phyloP scores from a whole-genome alignment of 352 stramenopile genomes.

The Pseudoperonospora humuli region DNA sequence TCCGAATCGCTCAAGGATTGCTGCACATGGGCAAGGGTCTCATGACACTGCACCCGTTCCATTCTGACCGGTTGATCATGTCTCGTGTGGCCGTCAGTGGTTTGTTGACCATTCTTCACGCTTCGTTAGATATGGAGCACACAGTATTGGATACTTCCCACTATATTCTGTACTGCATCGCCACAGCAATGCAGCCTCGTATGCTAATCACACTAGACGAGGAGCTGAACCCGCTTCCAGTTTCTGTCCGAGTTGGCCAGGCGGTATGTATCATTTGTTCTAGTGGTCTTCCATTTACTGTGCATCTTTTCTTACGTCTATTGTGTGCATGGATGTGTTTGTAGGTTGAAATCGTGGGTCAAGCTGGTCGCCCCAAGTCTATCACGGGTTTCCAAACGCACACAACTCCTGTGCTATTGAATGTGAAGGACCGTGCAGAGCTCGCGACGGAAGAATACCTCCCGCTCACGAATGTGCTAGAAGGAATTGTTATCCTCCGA shows the following conservation, averaged over 20 bases:
- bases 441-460: conserved; percentile 97
- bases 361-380: conserved; percentile 97
- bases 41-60: conserved; percentile 96
- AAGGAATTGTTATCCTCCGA: conserved; percentile 98
- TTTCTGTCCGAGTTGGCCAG: conserved; percentile 98
- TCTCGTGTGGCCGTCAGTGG: conserved; percentile 90
- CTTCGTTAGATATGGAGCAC: conserved; percentile 95
- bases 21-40: conserved; percentile 99
- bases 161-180: conserved; percentile 98
- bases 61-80: conserved; percentile 92
- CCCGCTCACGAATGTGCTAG: conserved; percentile 92
- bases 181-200: conserved; percentile 96
- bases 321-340: conserved; percentile 2
- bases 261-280: conserved; percentile 60
- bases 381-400: conserved; percentile 99
- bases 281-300: background rate
- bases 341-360: conserved; percentile 97
- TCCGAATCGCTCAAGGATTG: conserved; percentile 97
- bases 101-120: conserved; percentile 94
- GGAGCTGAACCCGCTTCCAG: conserved; percentile 92
- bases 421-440: conserved; percentile 96
- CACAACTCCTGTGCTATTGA: conserved; percentile 97
- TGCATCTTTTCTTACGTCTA: conserved; percentile 9
- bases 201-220: conserved; percentile 98
- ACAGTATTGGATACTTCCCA: conserved; percentile 98